Evolutionary conservation across 257 asterid species (phyloP), one percentile per base, ranked within the genome.

Genomic region (Ballota nigra): DNA sequence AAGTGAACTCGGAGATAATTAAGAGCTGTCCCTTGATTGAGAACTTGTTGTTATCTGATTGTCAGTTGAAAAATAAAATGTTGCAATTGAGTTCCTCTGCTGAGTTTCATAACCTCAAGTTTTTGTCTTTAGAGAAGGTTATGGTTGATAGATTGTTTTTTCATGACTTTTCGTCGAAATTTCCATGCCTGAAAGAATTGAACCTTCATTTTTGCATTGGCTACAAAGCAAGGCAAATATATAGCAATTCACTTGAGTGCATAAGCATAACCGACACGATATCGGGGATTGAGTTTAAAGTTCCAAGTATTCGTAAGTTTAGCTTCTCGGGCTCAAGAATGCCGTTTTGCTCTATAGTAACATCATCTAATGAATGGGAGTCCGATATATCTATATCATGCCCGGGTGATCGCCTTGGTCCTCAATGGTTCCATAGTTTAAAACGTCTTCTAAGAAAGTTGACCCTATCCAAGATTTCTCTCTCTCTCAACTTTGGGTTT

Each of bases 101-200:
- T 22, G 16, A 22, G 16, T 56, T 22, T 23, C 8, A 22, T 22
- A 56, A 56, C 8, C 34, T 56, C 62, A 56, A 56, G 34, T 56
- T 8, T 23, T 22, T 56, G 62, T 23, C 7, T 1, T 12, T 56
- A 26, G 62, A 56, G 53, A 45, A 15, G 53, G 53, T 56, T 34
- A 11, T 3, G 0, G 15, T 56, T 3, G 18, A 56, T 24, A 5
- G 2, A 3, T 56, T 10, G n/a, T 56, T 56, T 56, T 67, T 74
- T 4, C 0, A 0, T 9, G 51, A 57, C 7, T 75, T 75, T 20
- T 12, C 66, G 6, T 28, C 15, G 2, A 41, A 49, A 34, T 66
- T 67, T 43, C 74, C 74, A 4, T 31, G 40, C 43, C 22, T 75
- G 9, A 66, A 74, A 36, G 53, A 66, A 26, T 49, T 74, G 51